These are phyloP conservation scores for Sporothrix mexicana DNA, from an alignment of 2,329 filamentous ascomycete genomes.

Conservation along the genomic window DNA sequence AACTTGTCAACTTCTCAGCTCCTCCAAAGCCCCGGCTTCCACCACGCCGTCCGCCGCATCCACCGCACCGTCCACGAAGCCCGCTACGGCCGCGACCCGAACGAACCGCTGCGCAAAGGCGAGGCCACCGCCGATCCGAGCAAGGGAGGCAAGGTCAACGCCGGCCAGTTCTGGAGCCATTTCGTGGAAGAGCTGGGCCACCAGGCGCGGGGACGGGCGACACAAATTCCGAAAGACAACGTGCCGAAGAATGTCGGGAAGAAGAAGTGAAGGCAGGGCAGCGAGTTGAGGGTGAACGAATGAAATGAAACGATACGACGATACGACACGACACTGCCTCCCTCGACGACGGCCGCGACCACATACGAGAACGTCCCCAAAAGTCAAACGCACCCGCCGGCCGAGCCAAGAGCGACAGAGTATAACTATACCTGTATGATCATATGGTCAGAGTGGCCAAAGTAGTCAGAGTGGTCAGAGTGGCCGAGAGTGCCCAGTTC, in stretches of 20 bases:
- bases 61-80: conserved; percentile 57
- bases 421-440: no score
- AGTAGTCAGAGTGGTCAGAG: no score
- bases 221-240: not conserved
- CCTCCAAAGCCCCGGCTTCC: conserved; percentile 58
- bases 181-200: conserved; percentile 60
- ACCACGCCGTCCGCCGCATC: conserved; percentile 59
- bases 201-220: conserved; percentile 51
- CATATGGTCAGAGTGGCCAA: no score
- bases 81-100: conserved; percentile 56
- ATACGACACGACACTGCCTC: not conserved
- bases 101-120: conserved; percentile 57
- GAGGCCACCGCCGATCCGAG: conserved; percentile 56
- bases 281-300: not conserved
- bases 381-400: no score
- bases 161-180: conserved; percentile 51
- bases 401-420: no score
- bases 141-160: not conserved
- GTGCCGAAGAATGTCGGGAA: not conserved
- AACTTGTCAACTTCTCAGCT: conserved; percentile 50
- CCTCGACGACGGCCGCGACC: no score
- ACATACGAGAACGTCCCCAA: no score
- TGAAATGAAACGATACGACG: no score
- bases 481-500: no score
- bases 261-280: not conserved